Base-by-base conservation (phyloP, 129 eudicot species). In the Saussurea involucrata region DNA sequence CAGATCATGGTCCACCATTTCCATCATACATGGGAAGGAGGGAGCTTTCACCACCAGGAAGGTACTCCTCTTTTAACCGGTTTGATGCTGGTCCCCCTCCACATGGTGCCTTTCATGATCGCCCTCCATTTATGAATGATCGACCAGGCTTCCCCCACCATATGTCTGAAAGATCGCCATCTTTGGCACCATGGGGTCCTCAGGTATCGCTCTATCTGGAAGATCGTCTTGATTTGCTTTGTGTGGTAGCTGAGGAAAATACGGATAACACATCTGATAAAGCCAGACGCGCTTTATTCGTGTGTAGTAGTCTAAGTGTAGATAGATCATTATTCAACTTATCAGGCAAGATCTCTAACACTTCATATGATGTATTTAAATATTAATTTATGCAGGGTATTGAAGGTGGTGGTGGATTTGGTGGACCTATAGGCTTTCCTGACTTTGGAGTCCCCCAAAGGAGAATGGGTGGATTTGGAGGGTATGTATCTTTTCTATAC, bases 391-490 rank as follows among this genome's bases (percentile, higher is more conserved):
- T 74, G 74, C 81, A 95, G 98, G 93, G 87, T 63, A 32, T 75
- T 22, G 97, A 90, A 84, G 96, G 90, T 74, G 84, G 90, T 74
- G 85, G 84, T 83, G 95, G 86, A 20, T 86, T 82, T 63, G 82
- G 80, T 83, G 98, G 91, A 24, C 89, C 89, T 6, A 8, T 86
- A 79, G 95, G 95, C 78, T 73, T 73, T 71, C 86, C 90, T 3
- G 97, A 94, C 33, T 91, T 79, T 83, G 79, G 86, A 65, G 88
- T 42, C 44, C 88, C 92, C 40, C 97, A 63, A 49, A 86, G 96
- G 88, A 83, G 95, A 77, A 83, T 83, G 28, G 84, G 97, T 83
- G 97, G 96, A 79, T 89, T 89, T 94, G 87, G 90, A 83, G 98
- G 98, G 98, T 91, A 68, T 44, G 91, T 78, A 46, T 58, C 8